Evolutionary conservation across 108 stramenopile genomes (phyloP).

Genomic region (Discostella pseudostelligera): DNA sequence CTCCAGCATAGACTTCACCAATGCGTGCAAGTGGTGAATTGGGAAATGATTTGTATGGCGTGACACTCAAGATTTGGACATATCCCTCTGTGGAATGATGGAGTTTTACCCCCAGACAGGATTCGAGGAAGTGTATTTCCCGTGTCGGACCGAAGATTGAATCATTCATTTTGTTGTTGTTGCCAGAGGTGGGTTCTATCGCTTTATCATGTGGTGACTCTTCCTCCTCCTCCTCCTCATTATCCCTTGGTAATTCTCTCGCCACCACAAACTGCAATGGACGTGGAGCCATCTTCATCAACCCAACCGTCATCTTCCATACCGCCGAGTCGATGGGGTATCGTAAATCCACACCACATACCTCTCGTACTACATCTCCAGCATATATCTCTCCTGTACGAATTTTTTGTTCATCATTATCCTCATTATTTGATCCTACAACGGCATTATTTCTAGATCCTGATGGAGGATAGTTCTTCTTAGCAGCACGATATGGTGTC

Average conservation of each 20-base stretch:
- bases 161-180: background rate
- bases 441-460: too few relatives aligned
- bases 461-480: too few relatives aligned
- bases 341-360: constrained; percentile 34
- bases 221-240: background rate
- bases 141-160: background rate
- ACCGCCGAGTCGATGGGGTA: constrained; percentile 32
- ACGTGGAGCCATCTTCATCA: constrained; percentile 42
- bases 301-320: constrained; percentile 43
- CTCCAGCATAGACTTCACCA: constrained; percentile 14
- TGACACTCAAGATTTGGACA: constrained; percentile 14
- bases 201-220: too few relatives aligned
- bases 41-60: constrained; percentile 1
- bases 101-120: constrained; percentile 16
- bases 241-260: background rate
- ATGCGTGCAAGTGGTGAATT: background rate
- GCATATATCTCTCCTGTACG: constrained; percentile 8
- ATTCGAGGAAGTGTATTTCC: constrained; percentile 14
- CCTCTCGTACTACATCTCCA: constrained; percentile 29
- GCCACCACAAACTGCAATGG: constrained; percentile 33
- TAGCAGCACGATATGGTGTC: background rate
- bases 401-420: too few relatives aligned
- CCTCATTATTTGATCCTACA: too few relatives aligned
- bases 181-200: too few relatives aligned
- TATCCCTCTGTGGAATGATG: constrained; percentile 19